A percentile compares a stretch with the other conserved stretches of the same genome.
These are phyloP conservation scores for Alliaria petiolata DNA, from an alignment of 345 rosid genomes.

Conservation along the genomic window DNA sequence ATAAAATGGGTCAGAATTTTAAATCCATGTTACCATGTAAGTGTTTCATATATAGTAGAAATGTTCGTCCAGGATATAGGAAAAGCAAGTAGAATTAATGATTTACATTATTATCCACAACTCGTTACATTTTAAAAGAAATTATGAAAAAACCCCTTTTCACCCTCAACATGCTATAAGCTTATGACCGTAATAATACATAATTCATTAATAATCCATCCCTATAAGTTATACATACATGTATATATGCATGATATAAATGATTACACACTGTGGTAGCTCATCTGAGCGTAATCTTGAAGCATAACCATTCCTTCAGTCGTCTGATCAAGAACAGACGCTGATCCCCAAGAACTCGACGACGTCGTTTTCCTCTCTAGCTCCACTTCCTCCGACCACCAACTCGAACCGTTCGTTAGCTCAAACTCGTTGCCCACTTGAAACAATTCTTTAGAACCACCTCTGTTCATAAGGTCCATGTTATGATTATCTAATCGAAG, in stretches of 20 bases:
- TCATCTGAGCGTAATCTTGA: slow-evolving; percentile 49
- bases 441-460: slow-evolving; percentile 31
- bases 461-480: slow-evolving; percentile 27
- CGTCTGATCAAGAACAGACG: slow-evolving; percentile 42
- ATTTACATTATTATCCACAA: slow-evolving; percentile 54
- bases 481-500: slow-evolving; percentile 20
- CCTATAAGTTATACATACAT: slow-evolving; percentile 23
- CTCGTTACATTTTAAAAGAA: slow-evolving; percentile 41
- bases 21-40: not conserved
- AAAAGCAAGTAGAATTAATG: slow-evolving; percentile 24
- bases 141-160: not conserved
- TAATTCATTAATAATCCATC: slow-evolving; percentile 19
- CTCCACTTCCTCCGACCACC: slow-evolving; percentile 63
- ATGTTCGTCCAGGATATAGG: not conserved
- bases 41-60: not conserved
- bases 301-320: slow-evolving; percentile 43
- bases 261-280: slow-evolving; percentile 49
- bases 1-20: not conserved
- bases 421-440: slow-evolving; percentile 48
- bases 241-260: not conserved
- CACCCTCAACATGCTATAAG: slow-evolving; percentile 24
- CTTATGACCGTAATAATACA: slow-evolving; percentile 27
- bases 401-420: slow-evolving; percentile 48
- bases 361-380: slow-evolving; percentile 54
- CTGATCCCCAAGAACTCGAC: slow-evolving; percentile 66